Base-by-base conservation (phyloP, 371 early-diverging fungal species). In the Mortierella sp. region DNA sequence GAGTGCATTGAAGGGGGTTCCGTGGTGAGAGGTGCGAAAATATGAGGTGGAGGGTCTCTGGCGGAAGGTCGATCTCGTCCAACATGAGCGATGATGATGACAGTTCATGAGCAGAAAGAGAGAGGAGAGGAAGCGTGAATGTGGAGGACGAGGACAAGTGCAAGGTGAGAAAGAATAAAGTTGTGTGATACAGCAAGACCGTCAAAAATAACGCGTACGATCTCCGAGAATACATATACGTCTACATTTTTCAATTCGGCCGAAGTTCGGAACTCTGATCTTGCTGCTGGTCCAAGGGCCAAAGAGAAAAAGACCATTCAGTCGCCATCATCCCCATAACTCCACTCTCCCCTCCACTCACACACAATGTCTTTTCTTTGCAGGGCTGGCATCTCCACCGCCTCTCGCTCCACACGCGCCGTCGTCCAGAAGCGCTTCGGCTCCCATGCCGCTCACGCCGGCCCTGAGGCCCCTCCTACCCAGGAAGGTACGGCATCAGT, bases 401-500 rank as follows among this genome's bases (percentile, higher is more conserved):
- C 82, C 71, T 77, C 83, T 56, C 86, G 86, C 51, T 85, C 86
- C 41, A 75, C 81, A 73, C 86, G 82, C 79, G 76, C 79, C 41
- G 77, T 85, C 41, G 77, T 85, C 63, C 86, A 85, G 70, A 85
- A 85, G 86, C 77, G 86, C 43, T 85, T 85, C 79, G 86, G 82
- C 75, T 85, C 86, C 60, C 86, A 85, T 29, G 76, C 82, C 10
- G 79, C 79, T 75, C 82, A 84, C 70, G 49, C 58, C 70, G 86
- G 86, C 18, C 86, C 86, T 35, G 82, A 85, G 54, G 86, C 86
- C 51, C 86, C 86, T 44, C 82, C 86, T 56, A 85, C 86, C 73
- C 72, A 79, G 18, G 86, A 85, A 79, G 82, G 86, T 85, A 85
- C 71, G 12, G 35, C 44, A 51, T 51, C 51, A 51, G 0, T 63